Evolutionary conservation across 2,329 filamentous ascomycete species (phyloP), one percentile per base, ranked within the genome.

Genomic region (Lasiodiplodia theobromae): DNA sequence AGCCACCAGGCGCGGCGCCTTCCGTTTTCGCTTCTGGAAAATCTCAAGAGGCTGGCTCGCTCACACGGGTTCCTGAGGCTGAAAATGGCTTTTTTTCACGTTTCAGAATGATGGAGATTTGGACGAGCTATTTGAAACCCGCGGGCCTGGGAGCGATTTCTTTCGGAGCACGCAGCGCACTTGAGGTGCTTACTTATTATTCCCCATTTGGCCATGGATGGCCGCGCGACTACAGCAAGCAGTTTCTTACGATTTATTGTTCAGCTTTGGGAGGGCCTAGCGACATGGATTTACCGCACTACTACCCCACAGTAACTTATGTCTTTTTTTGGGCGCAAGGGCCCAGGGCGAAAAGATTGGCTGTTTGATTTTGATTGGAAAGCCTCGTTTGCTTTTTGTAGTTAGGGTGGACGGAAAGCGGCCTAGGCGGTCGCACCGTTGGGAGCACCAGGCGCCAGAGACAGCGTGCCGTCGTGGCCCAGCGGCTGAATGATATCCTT

Each of bases 21-120:
- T 51, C 23, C 38, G 23, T 58, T 67, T 34, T 58, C 47, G 65
- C 65, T 58, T 57, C 65, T 67, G 65, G 65, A 67, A 57, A 51
- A 47, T 25, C 53, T 56, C 65, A 67, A 67, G 65, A 67, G 53
- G 65, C 65, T 67, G 65, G 65, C 53, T 67, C 65, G 65, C 65
- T 58, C 53, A 28, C 6, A 66, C n/a, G 65, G 65, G 51, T 64
- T 67, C 53, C 53, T 38, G 53, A 67, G 40, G 65, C 65, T 64
- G 60, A 38, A 49, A 51, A 51, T 49, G 40, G 34, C 23, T 58
- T 54, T 57, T 38, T 57, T 28, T 67, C 65, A 67, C 44, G 65
- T 57, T 57, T 56, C 38, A 47, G 40, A 57, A 67, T 58, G 40
- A 67, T 53, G 38, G 40, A 56, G 53, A 67, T 56, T 57, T 67